Conservation (phyloP, 306 rosid genomes). For the Rosa persica region DNA sequence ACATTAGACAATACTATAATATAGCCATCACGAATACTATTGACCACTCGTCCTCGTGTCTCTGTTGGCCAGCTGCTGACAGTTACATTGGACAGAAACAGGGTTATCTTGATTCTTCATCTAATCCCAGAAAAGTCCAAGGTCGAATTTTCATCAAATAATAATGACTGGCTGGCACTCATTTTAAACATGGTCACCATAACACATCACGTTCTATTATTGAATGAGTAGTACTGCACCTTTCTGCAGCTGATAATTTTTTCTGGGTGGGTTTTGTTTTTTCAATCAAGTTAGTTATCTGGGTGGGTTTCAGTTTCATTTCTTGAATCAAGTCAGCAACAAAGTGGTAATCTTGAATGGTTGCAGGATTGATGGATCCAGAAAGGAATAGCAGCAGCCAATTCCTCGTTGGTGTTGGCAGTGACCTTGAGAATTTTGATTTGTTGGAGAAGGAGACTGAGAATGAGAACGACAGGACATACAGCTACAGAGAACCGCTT, state of each 20-base stretch:
- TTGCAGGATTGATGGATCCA: constrained; percentile 11
- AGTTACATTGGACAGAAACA: too few species aligned
- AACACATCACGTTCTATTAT: neutral
- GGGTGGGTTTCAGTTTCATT: neutral
- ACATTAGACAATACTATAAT: too few species aligned
- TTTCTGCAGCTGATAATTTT: too few species aligned
- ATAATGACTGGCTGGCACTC: neutral
- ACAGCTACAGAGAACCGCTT: constrained; percentile 41
- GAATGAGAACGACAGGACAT: neutral
- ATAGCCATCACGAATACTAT: too few species aligned
- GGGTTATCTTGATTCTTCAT: too few species aligned
- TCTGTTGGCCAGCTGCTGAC: too few species aligned
- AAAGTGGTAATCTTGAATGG: neutral
- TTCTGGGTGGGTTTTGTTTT: too few species aligned
- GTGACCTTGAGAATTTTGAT: constrained; percentile 13
- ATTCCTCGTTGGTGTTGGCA: neutral
- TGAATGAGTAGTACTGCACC: too few species aligned
- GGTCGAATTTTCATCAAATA: neutral
- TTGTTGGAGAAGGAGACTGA: constrained; percentile 11
- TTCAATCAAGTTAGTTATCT: too few species aligned
- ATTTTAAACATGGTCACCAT: neutral
- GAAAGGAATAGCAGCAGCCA: neutral
- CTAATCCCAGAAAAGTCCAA: neutral
- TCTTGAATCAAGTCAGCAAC: neutral
- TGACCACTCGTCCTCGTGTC: too few species aligned